A percentile compares a stretch with the other conserved stretches of the same genome.
phyloP scores from a whole-genome alignment of 129 eudicot genomes.

The Helianthus tuberosus region DNA sequence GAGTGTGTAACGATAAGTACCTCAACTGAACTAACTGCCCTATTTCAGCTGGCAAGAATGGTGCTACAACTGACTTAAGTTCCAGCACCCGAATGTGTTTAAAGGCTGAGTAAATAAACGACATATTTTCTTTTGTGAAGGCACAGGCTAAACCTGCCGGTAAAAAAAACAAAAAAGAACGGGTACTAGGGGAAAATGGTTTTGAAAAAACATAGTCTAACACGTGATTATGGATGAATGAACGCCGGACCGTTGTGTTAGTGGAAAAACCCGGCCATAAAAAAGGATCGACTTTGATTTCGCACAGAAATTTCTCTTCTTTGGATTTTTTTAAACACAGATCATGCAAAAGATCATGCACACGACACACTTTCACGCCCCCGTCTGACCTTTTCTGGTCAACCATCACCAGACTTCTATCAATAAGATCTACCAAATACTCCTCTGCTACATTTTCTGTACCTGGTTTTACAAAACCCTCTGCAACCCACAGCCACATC shows the following conservation, averaged over 20 bases:
- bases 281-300: neutral
- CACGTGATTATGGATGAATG: slow-evolving; percentile 10
- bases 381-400: slow-evolving; percentile 20
- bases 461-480: slow-evolving; percentile 37
- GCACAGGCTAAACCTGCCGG: neutral
- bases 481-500: slow-evolving; percentile 44
- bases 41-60: slow-evolving; percentile 29
- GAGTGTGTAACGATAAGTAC: slow-evolving; percentile 32
- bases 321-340: slow-evolving; percentile 37
- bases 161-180: slow-evolving; percentile 17
- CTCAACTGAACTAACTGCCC: slow-evolving; percentile 31
- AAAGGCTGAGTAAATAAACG: neutral
- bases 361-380: slow-evolving; percentile 29
- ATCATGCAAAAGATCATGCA: slow-evolving; percentile 52
- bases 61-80: neutral
- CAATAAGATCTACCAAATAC: slow-evolving; percentile 46
- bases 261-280: slow-evolving; percentile 3
- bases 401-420: slow-evolving; percentile 36
- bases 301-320: slow-evolving; percentile 25
- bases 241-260: slow-evolving; percentile 6
- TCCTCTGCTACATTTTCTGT: slow-evolving; percentile 40
- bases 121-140: neutral
- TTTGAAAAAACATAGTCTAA: neutral
- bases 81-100: slow-evolving; percentile 35
- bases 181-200: slow-evolving; percentile 14